Percentiles rank a stretch among this genome's conserved stretches.
Conservation (phyloP, 2,329 filamentous ascomycete species). For the Rosellinia necatrix region DNA sequence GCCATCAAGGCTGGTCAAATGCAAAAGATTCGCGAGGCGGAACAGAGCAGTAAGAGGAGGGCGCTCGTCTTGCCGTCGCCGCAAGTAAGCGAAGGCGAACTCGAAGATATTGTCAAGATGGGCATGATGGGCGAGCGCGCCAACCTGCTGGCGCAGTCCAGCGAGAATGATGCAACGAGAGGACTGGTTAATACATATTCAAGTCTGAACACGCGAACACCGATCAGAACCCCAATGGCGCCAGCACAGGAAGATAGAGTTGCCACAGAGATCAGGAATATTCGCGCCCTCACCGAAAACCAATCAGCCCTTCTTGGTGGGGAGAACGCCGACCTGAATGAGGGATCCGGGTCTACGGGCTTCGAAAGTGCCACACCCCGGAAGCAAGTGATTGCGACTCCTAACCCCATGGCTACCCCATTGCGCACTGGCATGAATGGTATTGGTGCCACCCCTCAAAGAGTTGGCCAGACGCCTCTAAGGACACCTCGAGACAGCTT, state of each 20-base stretch:
- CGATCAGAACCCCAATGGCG: constrained; percentile 89
- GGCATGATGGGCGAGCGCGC: constrained; percentile 90
- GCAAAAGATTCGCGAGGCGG: constrained; percentile 93
- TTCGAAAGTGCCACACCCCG: constrained; percentile 85
- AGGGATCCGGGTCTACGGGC: constrained; percentile 81
- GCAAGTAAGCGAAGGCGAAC: constrained; percentile 88
- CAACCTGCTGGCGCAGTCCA: constrained; percentile 71
- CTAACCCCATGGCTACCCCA: constrained; percentile 93
- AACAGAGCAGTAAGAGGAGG: constrained; percentile 92
- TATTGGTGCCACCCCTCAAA: constrained; percentile 69
- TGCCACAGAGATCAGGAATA: constrained; percentile 95
- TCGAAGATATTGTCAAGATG: constrained; percentile 99
- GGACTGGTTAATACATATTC: constrained; percentile 88
- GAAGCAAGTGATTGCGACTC: constrained; percentile 82
- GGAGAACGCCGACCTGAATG: constrained; percentile 87
- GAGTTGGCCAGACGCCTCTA: constrained; percentile 79
- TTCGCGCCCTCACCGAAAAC: constrained; percentile 87
- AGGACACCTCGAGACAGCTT: constrained; percentile 88
- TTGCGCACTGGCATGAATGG: constrained; percentile 68
- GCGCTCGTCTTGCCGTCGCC: constrained; percentile 82
- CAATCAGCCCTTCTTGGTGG: constrained; percentile 92
- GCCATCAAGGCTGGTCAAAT: constrained; percentile 92
- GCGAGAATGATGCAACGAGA: constrained; percentile 83
- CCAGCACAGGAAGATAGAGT: constrained; percentile 94
- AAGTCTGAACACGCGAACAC: constrained; percentile 77